phyloP scores from a whole-genome alignment of 192 early-diverging fungal genomes.

The Linnemannia elongata region DNA sequence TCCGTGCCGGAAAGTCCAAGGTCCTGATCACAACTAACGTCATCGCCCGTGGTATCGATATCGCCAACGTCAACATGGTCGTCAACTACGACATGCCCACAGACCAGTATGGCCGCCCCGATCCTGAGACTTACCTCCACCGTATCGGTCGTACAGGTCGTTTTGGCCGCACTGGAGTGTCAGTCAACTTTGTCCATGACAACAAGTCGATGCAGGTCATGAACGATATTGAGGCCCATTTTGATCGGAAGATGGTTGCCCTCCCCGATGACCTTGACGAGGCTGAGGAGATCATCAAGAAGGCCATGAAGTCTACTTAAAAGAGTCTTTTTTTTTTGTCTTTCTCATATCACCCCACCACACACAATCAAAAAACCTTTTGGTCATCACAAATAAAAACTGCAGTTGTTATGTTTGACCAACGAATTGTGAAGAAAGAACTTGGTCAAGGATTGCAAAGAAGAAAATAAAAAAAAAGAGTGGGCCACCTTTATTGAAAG shows the following conservation, averaged over 20 bases:
- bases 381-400: no score
- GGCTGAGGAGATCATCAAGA: slow-evolving; percentile 90
- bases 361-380: no score
- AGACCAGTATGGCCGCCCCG: slow-evolving; percentile 72
- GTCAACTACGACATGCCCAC: slow-evolving; percentile 97
- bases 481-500: no score
- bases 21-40: slow-evolving; percentile 98
- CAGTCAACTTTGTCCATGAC: slow-evolving; percentile 96
- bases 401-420: no score
- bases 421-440: no score
- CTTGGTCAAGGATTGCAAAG: no score
- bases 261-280: slow-evolving; percentile 87
- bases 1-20: slow-evolving; percentile 90
- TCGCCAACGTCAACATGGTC: slow-evolving; percentile 94
- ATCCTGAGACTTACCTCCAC: slow-evolving; percentile 96
- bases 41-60: slow-evolving; percentile 97
- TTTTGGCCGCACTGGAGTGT: slow-evolving; percentile 94
- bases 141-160: slow-evolving; percentile 98
- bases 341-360: neutral
- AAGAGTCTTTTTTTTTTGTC: neutral
- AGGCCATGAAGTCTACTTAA: slow-evolving; percentile 63
- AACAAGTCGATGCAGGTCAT: slow-evolving; percentile 79
- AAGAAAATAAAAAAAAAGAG: no score
- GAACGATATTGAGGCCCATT: slow-evolving; percentile 86
- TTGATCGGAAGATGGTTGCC: slow-evolving; percentile 82